Base-by-base conservation (phyloP, 2,329 filamentous ascomycete genomes). In the Nigrospora sphaerica region DNA sequence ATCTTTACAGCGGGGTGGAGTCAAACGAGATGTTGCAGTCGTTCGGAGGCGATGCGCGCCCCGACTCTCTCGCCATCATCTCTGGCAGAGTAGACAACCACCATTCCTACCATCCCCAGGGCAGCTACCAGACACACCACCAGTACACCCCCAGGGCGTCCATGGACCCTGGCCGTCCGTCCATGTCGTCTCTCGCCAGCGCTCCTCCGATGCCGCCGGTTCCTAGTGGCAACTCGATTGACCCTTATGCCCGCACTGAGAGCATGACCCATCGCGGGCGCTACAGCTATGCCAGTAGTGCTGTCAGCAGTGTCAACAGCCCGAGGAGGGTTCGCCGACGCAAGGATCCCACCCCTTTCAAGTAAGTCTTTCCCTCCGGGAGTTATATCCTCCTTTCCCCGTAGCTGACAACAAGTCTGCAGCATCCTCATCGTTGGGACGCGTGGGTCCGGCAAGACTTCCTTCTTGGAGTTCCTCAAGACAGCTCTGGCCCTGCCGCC, bases 261-360 rank as follows among this genome's bases (percentile, higher is more conserved):
- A 96, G 92, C 75, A 96, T 97, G 88, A 91, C 92, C 57, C 85
- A 97, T 68, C 89, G 93, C 57, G 90, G 92, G 50, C 86, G 93
- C 54, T 95, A 95, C 70, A 96, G 91, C 71, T 97, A 96, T 69
- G 90, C 92, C 47, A 95, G 88, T 71, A 95, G 87, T 67, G 86
- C 88, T 45, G 80, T 92, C 55, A 95, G 88, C 73, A 86, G 88
- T 49, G 82, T 95, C 71, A 95, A 95, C 72, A 95, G 86, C 66
- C 92, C 93, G 52, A 83, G 93, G 55, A 83, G 91, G 62, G 85
- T 97, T 55, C 84, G 93, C 58, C 86, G 92, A 73, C 85, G 93
- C 72, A 97, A 95, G 75, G 93, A 98, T 62, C 93, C 93, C 10
- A 96, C 92, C 12, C 90, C 93, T 1, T 95, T 97, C 80, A 98